Evolutionary conservation across 2,329 filamentous ascomycete species (phyloP), one percentile per base, ranked within the genome.

Genomic region (Aspergillus felis): DNA sequence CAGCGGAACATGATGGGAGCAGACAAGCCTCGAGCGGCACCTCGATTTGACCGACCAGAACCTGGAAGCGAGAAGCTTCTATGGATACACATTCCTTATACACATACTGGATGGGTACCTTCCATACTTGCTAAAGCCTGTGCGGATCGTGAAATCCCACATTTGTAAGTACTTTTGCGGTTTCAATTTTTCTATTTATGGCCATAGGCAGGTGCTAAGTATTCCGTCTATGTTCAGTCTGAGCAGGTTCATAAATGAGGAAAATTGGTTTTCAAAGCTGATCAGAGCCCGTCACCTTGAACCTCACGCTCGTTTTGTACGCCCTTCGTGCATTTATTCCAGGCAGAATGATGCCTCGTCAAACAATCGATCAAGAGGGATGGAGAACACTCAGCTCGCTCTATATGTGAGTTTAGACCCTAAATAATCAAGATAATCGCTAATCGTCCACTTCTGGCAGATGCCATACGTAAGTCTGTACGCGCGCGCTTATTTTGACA

Each of bases 251-350:
- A 64, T 75, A 24, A 70, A 70, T 35, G 61, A 73, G 22, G 64
- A 73, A 12, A 69, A 73, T 53, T 76, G 74, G 74, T 72, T 66
- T 54, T 63, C 65, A 5, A 71, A 74, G 20, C 67, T 76, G 20
- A 71, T 71, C 28, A 65, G 65, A 55, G 71, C 72, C 47, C 69
- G 74, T 10, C 74, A 76, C 63, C 60, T 71, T n/a, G 71, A 74
- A 47, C 72, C 74, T 6, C 73, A 76, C 62, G 74, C 73, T 20
- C 71, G 74, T 12, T 76, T 70, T 57, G 72, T 76, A 10, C 65
- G 67, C 10, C 70, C 74, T 3, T 63, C 66, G n/a, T 74, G 70
- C 47, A 70, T 74, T 52, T 64, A 70, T 59, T 68, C 72, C 1
- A 60, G 71, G 17, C 65, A 68, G 24, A 63, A 58, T 54, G 66